Percentiles rank a stretch among this genome's conserved stretches.
Evolutionary conservation across 768 basidiomycete genomes (phyloP).

Genomic region (Kwoniella bestiolae): DNA sequence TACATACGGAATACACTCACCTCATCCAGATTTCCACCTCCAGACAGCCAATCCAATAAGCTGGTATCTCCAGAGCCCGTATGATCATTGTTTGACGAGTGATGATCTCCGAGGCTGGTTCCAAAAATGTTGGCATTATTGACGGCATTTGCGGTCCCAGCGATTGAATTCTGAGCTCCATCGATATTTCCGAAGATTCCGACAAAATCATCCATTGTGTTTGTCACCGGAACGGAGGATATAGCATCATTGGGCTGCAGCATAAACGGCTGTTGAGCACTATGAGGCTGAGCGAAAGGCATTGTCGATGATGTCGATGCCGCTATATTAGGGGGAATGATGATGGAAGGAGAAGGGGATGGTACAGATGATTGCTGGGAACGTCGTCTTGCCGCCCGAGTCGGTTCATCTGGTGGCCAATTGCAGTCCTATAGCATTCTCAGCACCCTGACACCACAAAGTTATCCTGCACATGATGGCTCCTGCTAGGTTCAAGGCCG

Average conservation of each 20-base stretch:
- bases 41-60: conserved; percentile 20
- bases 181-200: conserved; percentile 19
- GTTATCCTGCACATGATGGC: no score
- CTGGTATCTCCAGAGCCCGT: conserved; percentile 13
- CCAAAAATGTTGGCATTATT: neutral
- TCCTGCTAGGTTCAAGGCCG: no score
- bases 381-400: neutral
- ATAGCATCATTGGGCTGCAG: neutral
- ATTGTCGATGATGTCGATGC: neutral
- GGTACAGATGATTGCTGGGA: neutral
- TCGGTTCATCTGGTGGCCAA: conserved; percentile 17
- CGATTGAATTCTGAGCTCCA: neutral
- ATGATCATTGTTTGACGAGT: neutral
- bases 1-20: conserved; percentile 14
- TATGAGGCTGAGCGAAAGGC: neutral
- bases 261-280: neutral
- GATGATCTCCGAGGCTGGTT: neutral
- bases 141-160: no score
- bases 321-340: neutral
- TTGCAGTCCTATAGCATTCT: conserved; percentile 4
- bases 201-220: conserved; percentile 23
- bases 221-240: neutral
- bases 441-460: no score
- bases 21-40: conserved; percentile 29
- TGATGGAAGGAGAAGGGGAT: conserved; percentile 1